These are phyloP conservation scores for Mycena metata DNA, from an alignment of 768 basidiomycete species.

Conservation along the genomic window DNA sequence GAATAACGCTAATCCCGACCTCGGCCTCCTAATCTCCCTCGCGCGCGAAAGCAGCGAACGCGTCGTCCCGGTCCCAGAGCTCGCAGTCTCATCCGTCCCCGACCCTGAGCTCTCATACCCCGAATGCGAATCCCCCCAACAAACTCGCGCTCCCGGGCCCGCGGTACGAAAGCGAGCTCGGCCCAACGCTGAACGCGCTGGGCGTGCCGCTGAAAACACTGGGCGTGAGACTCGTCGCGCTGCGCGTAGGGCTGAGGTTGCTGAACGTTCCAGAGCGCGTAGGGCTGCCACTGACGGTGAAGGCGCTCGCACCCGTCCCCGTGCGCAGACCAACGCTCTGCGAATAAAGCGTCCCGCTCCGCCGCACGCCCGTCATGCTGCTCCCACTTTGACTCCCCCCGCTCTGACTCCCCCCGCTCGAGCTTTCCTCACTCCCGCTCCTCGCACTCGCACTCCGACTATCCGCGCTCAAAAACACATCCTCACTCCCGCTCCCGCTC, in stretches of 20 bases:
- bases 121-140: slow-evolving; percentile 38
- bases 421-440: slow-evolving; percentile 24
- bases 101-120: slow-evolving; percentile 40
- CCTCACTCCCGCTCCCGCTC: slow-evolving; percentile 26
- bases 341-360: slow-evolving; percentile 35
- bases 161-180: slow-evolving; percentile 35
- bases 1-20: slow-evolving; percentile 51
- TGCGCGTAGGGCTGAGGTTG: slow-evolving; percentile 11
- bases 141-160: slow-evolving; percentile 35
- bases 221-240: slow-evolving; percentile 41
- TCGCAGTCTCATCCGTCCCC: slow-evolving; percentile 52
- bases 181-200: slow-evolving; percentile 44
- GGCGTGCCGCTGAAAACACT: slow-evolving; percentile 32
- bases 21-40: slow-evolving; percentile 38
- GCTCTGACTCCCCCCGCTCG: background rate
- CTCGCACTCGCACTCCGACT: slow-evolving; percentile 37
- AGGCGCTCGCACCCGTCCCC: slow-evolving; percentile 17
- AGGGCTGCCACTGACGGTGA: slow-evolving; percentile 9
- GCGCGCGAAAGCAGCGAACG: slow-evolving; percentile 27
- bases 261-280: slow-evolving; percentile 15
- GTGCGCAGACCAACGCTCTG: slow-evolving; percentile 36
- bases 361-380: background rate
- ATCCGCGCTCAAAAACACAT: slow-evolving; percentile 35
- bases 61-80: slow-evolving; percentile 24
- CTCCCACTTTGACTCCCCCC: slow-evolving; percentile 2